Base-by-base conservation (phyloP, 1,139 yeast species). In the Maudiozyma humilis region DNA sequence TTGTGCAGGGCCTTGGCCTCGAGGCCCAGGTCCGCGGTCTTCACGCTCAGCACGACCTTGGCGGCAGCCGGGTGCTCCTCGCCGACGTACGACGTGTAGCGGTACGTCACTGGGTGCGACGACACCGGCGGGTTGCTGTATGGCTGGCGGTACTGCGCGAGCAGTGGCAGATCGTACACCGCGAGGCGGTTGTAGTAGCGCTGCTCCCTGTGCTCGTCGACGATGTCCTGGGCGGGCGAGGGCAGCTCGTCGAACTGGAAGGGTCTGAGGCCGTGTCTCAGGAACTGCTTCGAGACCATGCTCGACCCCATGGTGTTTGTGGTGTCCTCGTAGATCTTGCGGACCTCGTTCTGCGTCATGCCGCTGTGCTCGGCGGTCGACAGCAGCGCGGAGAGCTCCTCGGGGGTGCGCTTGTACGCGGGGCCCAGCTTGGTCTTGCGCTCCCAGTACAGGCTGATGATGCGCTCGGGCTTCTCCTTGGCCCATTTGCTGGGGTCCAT, bases 161-260 rank as follows among this genome's bases (percentile, higher is more conserved):
- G 72, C 47, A 81, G 75, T 3, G 98, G 98, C 71, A 89, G 74
- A 63, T 89, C 97, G 66, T 82, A 91, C 0, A 97, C 96, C 29
- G 93, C 84, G 33, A 86, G 71, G 56, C 96, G 75, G 57, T 81
- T 82, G 58, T 82, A 78, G 45, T 76, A 72, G 57, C 85, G 69
- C 54, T 74, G 76, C 47, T 72, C 76, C 50, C 87, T 71, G 55
- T 79, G 84, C 52, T 76, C 81, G 46, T 76, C 74, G 36, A 79
- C 73, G 51, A 76, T 69, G 48, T 75, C 70, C 54, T 78, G 83
- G 2, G 83, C 84, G 20, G 69, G 66, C 5, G 79, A 69, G 19
- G 85, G 80, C 51, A 77, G 67, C 56, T 79, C 85, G 55, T 78
- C 84, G 52, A 67, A 73, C 52, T 70, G 67, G 49, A 68, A 72